Evolutionary conservation across 2,329 filamentous ascomycete genomes (phyloP).

Genomic region (Beauveria sp.): DNA sequence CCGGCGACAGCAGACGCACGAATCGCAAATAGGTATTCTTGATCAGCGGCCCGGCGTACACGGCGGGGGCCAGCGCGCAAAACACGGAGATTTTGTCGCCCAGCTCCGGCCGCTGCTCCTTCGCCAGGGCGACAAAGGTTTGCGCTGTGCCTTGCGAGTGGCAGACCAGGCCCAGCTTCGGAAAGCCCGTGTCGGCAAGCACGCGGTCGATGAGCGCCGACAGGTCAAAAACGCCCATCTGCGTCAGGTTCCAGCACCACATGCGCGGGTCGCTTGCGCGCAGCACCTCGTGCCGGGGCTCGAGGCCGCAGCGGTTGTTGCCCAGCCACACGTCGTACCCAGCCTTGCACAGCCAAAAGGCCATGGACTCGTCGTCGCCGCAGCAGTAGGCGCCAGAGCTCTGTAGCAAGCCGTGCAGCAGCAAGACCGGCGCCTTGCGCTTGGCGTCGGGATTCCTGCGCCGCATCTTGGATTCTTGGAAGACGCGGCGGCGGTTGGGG

Average conservation of each 20-base stretch:
- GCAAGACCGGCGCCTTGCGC: conserved; percentile 70
- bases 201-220: conserved; percentile 74
- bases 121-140: conserved; percentile 78
- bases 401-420: conserved; percentile 85
- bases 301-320: conserved; percentile 84
- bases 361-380: conserved; percentile 82
- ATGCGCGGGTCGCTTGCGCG: conserved; percentile 73
- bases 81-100: conserved; percentile 80
- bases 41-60: conserved; percentile 80
- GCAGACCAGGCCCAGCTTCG: conserved; percentile 72
- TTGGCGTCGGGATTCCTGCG: conserved; percentile 31
- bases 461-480: conserved; percentile 35
- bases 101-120: conserved; percentile 80
- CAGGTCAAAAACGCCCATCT: conserved; percentile 87
- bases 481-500: conserved; percentile 49
- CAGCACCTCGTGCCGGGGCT: conserved; percentile 66
- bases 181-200: conserved; percentile 72
- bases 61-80: conserved; percentile 83
- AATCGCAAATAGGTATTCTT: conserved; percentile 87
- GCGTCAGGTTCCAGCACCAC: conserved; percentile 95
- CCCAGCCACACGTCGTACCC: conserved; percentile 95
- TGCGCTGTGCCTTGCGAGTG: conserved; percentile 91
- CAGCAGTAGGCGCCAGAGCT: conserved; percentile 82
- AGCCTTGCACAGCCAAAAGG: conserved; percentile 85
- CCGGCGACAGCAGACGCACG: conserved; percentile 71